phyloP scores from a whole-genome alignment of 495 filamentous ascomycete species.

The Thermothielavioides terrestris region DNA sequence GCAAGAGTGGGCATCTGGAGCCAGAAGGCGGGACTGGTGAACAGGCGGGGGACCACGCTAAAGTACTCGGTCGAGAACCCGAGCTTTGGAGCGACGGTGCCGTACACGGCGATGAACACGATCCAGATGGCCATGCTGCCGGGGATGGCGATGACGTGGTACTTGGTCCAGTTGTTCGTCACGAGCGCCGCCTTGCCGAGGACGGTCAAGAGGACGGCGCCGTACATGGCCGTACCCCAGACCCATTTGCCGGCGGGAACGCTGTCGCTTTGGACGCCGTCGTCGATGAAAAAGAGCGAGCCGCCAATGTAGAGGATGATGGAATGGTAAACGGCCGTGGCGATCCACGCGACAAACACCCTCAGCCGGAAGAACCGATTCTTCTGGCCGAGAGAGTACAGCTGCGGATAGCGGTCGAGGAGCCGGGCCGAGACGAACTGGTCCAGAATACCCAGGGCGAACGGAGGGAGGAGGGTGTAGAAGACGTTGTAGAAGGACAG shows the following conservation, averaged over 20 bases:
- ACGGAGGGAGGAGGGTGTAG: conserved; percentile 88
- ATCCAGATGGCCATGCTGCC: conserved; percentile 90
- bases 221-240: conserved; percentile 90
- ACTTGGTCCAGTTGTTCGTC: conserved; percentile 98
- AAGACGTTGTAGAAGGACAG: conserved; percentile 99
- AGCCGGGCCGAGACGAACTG: conserved; percentile 95
- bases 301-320: conserved; percentile 81
- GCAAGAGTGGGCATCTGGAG: conserved; percentile 75
- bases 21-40: conserved; percentile 80
- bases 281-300: conserved; percentile 68
- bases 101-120: conserved; percentile 81
- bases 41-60: conserved; percentile 72
- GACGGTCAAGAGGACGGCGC: conserved; percentile 80
- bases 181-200: conserved; percentile 92
- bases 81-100: conserved; percentile 78
- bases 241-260: conserved; percentile 88
- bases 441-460: conserved; percentile 94
- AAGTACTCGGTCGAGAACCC: conserved; percentile 77
- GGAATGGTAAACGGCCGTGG: conserved; percentile 93
- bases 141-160: conserved; percentile 89
- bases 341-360: conserved; percentile 87
- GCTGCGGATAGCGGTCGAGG: conserved; percentile 94
- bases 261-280: conserved; percentile 67
- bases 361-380: conserved; percentile 87
- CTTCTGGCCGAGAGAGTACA: conserved; percentile 89